phyloP scores from a whole-genome alignment of 495 filamentous ascomycete species.

The Viridothelium virens region DNA sequence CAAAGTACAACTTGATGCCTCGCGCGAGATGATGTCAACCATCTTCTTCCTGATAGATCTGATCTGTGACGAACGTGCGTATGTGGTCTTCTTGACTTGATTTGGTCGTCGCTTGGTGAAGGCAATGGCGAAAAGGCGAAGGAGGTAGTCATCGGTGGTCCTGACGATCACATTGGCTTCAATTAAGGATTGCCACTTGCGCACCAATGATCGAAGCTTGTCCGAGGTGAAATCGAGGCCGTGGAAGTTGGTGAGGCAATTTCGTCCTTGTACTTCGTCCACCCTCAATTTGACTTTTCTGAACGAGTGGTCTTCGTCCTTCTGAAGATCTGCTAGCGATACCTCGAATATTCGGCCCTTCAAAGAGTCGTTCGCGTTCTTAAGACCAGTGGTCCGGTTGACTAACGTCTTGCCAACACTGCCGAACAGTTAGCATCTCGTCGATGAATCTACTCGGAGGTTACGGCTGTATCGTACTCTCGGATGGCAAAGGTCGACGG shows the following conservation, averaged over 20 bases:
- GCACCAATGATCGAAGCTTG: slow-evolving; percentile 96
- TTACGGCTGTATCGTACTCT: slow-evolving; percentile 62
- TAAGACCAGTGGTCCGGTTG: slow-evolving; percentile 97
- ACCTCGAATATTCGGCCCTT: slow-evolving; percentile 99
- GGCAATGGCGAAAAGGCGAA: slow-evolving; percentile 95
- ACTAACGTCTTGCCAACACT: slow-evolving; percentile 99
- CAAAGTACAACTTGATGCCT: slow-evolving; percentile 87
- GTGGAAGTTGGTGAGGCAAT: slow-evolving; percentile 99
- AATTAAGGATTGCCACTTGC: slow-evolving; percentile 98
- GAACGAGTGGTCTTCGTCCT: slow-evolving; percentile 98
- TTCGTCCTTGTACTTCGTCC: slow-evolving; percentile 98
- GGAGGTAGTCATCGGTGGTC: slow-evolving; percentile 98
- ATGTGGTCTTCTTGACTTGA: slow-evolving; percentile 99
- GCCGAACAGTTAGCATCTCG: slow-evolving; percentile 24
- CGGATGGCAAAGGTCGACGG: slow-evolving; percentile 90
- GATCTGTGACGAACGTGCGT: slow-evolving; percentile 91
- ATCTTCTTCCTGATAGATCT: slow-evolving; percentile 98
- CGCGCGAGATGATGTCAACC: slow-evolving; percentile 95
- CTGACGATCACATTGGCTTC: slow-evolving; percentile 99
- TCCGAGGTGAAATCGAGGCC: slow-evolving; percentile 99
- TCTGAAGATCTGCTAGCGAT: slow-evolving; percentile 96
- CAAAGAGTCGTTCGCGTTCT: slow-evolving; percentile 97
- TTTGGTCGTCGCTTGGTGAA: slow-evolving; percentile 98
- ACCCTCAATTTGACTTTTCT: slow-evolving; percentile 98
- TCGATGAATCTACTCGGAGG: background rate